A percentile compares a stretch with the other conserved stretches of the same genome.
These are phyloP conservation scores for Penicillium taxi DNA, from an alignment of 495 filamentous ascomycete species.

Conservation along the genomic window DNA sequence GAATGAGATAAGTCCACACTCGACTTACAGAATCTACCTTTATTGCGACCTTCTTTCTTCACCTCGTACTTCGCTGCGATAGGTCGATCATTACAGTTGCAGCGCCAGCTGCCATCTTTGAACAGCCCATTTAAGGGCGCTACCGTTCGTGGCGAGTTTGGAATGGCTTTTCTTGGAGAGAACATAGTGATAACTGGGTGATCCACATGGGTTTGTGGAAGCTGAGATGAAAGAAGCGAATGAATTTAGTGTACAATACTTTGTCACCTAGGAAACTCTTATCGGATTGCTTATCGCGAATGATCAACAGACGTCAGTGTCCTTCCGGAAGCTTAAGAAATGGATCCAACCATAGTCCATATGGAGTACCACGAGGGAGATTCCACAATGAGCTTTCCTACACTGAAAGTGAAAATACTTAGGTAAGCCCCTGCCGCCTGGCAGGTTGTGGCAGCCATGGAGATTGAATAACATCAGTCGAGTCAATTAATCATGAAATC, in stretches of 20 bases:
- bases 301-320: no score
- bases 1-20: not conserved
- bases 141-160: constrained; percentile 20
- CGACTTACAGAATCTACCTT: constrained; percentile 49
- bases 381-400: no score
- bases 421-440: no score
- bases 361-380: no score
- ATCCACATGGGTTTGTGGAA: not conserved
- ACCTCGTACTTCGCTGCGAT: constrained; percentile 52
- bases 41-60: constrained; percentile 59
- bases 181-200: constrained; percentile 7
- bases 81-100: constrained; percentile 58
- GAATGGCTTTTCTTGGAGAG: constrained; percentile 9
- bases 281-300: no score
- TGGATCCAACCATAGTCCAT: no score
- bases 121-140: constrained; percentile 47
- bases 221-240: no score
- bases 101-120: constrained; percentile 49
- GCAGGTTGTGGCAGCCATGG: no score
- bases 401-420: no score
- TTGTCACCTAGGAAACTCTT: constrained; percentile 22
- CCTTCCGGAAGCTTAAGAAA: no score
- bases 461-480: no score
- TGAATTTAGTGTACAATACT: not conserved
- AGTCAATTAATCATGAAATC: no score